Evolutionary conservation across 2,329 filamentous ascomycete species (phyloP), one percentile per base, ranked within the genome.

Genomic region (Sphaceloma murrayae): DNA sequence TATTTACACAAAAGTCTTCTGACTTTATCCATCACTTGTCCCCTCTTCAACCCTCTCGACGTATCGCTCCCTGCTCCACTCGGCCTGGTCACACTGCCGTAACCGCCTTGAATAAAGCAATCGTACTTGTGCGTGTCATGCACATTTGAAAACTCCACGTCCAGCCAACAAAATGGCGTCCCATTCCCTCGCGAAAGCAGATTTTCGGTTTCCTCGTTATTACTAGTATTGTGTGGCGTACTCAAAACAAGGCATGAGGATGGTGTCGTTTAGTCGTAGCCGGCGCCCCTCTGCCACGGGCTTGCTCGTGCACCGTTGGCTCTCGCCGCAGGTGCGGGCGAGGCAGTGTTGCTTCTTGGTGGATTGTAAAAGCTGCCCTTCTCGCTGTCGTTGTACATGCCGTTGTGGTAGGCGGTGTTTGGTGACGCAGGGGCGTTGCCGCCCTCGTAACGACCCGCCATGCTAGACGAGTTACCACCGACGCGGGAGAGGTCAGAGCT

Each of bases 251-350:
- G 40, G 4, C 31, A 7, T 33, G 11, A 33, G 6, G 10, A 8
- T 24, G 5, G 8, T 9, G 18, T 43, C 40, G 17, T 33, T 34
- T 74, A 71, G 48, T 80, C 76, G 54, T 80, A 80, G 33, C 77
- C 77, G 22, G 77, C 77, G 32, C 77, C 77, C 57, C 77, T 63
- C 62, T 80, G 76, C 77, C 77, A 80, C 43, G 76, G 75, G 62
- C 74, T 78, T 27, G 70, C 59, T 56, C 68, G 77, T 55, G 48
- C 54, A 47, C 19, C 34, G 29, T 38, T 39, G 36, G n/a, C 21
- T 21, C 38, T 29, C 38, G 36, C 42, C 16, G 24, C 43, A 19
- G 45, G 34, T 21, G 48, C 47, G 9, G 47, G 49, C 11, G 48
- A 32, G 33, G 43, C 36, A 34, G 38, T 43, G 13, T 42, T 45